Evolutionary conservation across 352 stramenopile genomes (phyloP), one percentile per base, ranked within the genome.

Genomic region (Thalassiosira hispida): DNA sequence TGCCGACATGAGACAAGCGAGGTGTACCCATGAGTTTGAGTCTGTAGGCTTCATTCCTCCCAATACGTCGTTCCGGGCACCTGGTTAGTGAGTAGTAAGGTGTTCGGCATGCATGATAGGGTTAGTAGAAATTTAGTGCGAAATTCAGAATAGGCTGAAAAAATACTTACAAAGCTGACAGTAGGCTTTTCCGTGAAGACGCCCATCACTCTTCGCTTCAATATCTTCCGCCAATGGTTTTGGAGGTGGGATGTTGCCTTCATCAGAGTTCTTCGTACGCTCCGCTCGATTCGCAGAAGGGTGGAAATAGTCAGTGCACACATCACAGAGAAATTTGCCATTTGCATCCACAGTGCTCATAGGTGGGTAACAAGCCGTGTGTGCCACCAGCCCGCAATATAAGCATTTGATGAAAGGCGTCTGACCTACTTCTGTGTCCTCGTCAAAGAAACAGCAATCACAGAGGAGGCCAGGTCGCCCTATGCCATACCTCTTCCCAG

Each of bases 341-440:
- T 73, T 55, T 35, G 31, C 18, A 46, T 64, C 51, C 35, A 73
- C 65, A 35, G 49, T 56, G 40, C 65, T 65, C 1, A 55, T 23
- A 16, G 49, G 65, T 22, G 65, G 65, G 35, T 73, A 73, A 40
- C 65, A 73, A 20, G 65, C 65, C 16, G 65, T 57, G 51, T 74
- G 65, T 25, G 65, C 65, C 12, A 74, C 38, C 31, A 74, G 65
- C 4, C 52, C 52, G 47, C 65, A 74, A 42, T 56, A 63, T 7
- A 74, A 23, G 27, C 65, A 74, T 33, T 74, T 53, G 38, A 73
- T 73, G n/a, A 73, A 65, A 14, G 65, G 65, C 8, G 65, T 73
- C 23, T 74, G 4, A 11, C 12, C 22, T 27, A 62, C 35, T 42
- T 73, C 64, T 29, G 23, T 18, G 2, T 74, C 65, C 27, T 74